phyloP scores from a whole-genome alignment of 2,329 filamentous ascomycete species.

The Cladophialophora yegresii region DNA sequence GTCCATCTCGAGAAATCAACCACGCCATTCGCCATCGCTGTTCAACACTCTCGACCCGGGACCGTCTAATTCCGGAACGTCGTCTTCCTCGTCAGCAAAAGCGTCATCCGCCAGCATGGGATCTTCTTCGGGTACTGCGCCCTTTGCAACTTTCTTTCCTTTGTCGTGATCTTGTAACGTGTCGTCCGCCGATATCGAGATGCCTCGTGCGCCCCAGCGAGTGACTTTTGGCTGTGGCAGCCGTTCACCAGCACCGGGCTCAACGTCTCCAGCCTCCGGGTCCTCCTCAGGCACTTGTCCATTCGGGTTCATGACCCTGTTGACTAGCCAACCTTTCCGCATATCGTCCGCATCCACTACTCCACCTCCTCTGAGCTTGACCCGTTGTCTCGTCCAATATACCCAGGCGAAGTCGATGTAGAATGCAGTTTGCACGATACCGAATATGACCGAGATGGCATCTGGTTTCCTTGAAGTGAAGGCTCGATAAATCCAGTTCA shows the following conservation, averaged over 20 bases:
- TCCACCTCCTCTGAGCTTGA: constrained; percentile 86
- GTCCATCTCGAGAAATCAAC: constrained; percentile 17
- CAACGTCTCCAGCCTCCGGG: constrained; percentile 34
- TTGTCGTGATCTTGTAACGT: constrained; percentile 41
- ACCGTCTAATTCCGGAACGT: constrained; percentile 28
- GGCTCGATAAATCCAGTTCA: constrained; percentile 82
- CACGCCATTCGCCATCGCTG: constrained; percentile 33
- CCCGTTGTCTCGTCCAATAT: constrained; percentile 87
- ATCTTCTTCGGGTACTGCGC: constrained; percentile 19
- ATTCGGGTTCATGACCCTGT: constrained; percentile 62
- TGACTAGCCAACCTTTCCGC: constrained; percentile 79
- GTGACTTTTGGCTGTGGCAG: constrained; percentile 39
- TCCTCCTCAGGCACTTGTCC: constrained; percentile 33
- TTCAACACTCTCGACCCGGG: constrained; percentile 32
- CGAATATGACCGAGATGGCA: constrained; percentile 77
- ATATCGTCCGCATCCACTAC: constrained; percentile 89
- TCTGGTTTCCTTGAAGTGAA: constrained; percentile 53
- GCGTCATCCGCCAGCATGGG: constrained; percentile 36
- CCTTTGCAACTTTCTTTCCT: constrained; percentile 15
- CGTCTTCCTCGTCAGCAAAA: constrained; percentile 33
- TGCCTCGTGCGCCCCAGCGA: constrained; percentile 60
- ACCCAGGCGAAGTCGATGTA: constrained; percentile 97
- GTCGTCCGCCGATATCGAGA: constrained; percentile 63
- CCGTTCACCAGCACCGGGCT: constrained; percentile 22
- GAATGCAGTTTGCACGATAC: constrained; percentile 82